Percentiles rank a stretch among this genome's conserved stretches.
Conservation (phyloP, 768 basidiomycete genomes). For the Kwoniella sp. region DNA sequence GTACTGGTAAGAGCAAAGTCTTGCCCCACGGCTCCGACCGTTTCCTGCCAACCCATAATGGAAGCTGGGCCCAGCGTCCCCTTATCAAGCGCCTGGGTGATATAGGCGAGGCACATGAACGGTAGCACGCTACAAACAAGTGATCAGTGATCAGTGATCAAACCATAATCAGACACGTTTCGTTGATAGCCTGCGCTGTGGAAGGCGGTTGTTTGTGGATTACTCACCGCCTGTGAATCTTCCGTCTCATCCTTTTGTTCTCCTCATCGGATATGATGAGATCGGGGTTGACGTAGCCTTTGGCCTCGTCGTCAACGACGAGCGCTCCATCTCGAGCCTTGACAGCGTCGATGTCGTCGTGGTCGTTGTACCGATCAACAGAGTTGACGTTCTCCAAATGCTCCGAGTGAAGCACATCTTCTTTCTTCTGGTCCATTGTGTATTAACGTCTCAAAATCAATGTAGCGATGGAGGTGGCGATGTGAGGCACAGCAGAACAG, state of each 20-base stretch:
- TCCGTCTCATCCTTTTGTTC: slow-evolving; percentile 49
- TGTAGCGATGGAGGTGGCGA: not conserved
- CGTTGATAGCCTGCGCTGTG: not conserved
- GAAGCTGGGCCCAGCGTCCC: slow-evolving; percentile 34
- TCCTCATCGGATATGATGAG: slow-evolving; percentile 35
- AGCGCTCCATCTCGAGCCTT: slow-evolving; percentile 4
- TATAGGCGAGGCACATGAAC: slow-evolving; percentile 30
- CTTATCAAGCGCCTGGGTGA: slow-evolving; percentile 42
- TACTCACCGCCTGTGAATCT: slow-evolving; percentile 29
- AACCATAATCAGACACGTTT: not conserved
- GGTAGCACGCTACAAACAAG: slow-evolving; percentile 21
- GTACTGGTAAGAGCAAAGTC: slow-evolving; percentile 44
- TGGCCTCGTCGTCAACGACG: slow-evolving; percentile 29
- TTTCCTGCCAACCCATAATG: slow-evolving; percentile 17
- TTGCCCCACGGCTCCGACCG: slow-evolving; percentile 31
- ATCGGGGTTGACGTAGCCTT: slow-evolving; percentile 34
- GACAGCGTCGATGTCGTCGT: slow-evolving; percentile 9
- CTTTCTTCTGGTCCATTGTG: slow-evolving; percentile 8
- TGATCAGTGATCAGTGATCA: no score
- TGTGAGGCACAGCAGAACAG: no score
- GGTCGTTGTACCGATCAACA: not conserved
- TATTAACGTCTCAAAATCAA: not conserved
- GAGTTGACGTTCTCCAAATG: slow-evolving; percentile 1
- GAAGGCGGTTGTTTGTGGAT: no score
- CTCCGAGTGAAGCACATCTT: slow-evolving; percentile 4